Percentiles rank a stretch among this genome's conserved stretches.
Conservation (phyloP, 2,329 filamentous ascomycete species). For the Cylindrodendrum hubeiense region DNA sequence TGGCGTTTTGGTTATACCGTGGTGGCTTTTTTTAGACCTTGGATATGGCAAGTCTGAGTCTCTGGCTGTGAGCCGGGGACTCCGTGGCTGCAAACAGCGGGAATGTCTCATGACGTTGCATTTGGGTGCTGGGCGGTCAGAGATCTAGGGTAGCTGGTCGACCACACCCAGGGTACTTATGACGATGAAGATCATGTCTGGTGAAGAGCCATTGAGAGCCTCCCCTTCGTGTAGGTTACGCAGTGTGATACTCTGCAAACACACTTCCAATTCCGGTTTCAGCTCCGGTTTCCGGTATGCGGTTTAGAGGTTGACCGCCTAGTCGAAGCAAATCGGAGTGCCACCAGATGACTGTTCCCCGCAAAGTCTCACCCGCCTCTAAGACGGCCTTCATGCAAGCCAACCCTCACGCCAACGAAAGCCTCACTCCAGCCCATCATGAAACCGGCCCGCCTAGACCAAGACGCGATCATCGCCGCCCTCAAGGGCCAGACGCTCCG, state of each 20-base stretch:
- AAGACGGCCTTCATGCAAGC: neutral
- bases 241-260: neutral
- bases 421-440: conserved; percentile 20
- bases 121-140: too few species aligned
- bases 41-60: too few species aligned
- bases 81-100: too few species aligned
- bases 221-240: neutral
- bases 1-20: too few species aligned
- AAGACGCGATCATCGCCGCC: conserved; percentile 34
- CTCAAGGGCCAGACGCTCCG: conserved; percentile 45
- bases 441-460: conserved; percentile 34
- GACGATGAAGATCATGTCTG: neutral
- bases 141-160: neutral
- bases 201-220: neutral
- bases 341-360: neutral
- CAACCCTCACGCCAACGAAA: neutral
- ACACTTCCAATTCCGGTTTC: neutral
- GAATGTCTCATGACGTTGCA: too few species aligned
- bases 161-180: neutral
- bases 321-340: neutral
- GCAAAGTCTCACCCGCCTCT: conserved; percentile 1
- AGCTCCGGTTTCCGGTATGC: neutral
- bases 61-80: too few species aligned
- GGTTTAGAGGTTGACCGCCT: neutral
- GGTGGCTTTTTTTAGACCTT: neutral